phyloP scores from a whole-genome alignment of 2,329 filamentous ascomycete species.

The Venturia carpophila region DNA sequence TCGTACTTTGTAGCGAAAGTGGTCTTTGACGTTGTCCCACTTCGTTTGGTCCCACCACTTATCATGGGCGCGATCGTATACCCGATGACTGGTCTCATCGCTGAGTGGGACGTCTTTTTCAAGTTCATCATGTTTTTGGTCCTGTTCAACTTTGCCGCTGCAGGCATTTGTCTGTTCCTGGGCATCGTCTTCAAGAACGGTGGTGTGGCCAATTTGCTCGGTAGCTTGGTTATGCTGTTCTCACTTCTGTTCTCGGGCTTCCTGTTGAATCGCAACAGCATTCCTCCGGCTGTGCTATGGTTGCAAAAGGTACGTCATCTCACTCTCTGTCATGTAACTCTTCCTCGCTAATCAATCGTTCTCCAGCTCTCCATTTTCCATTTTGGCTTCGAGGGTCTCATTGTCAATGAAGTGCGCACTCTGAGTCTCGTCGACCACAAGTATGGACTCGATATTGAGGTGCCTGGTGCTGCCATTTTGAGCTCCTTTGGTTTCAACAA shows the following conservation, averaged over 20 bases:
- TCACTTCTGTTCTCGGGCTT: slow-evolving; percentile 90
- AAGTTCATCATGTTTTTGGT: slow-evolving; percentile 88
- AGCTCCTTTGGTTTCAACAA: slow-evolving; percentile 94
- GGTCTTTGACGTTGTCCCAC: slow-evolving; percentile 92
- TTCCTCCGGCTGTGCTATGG: slow-evolving; percentile 79
- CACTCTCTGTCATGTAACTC: neutral
- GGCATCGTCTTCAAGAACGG: slow-evolving; percentile 90
- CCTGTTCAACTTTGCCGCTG: slow-evolving; percentile 90
- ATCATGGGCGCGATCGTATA: slow-evolving; percentile 95
- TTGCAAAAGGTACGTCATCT: slow-evolving; percentile 60
- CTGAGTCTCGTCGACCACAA: slow-evolving; percentile 87
- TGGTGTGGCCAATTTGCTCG: slow-evolving; percentile 86
- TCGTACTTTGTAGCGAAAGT: slow-evolving; percentile 95
- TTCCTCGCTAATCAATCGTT: slow-evolving; percentile 27
- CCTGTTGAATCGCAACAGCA: slow-evolving; percentile 88
- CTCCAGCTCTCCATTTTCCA: slow-evolving; percentile 84
- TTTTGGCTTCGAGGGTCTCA: slow-evolving; percentile 90
- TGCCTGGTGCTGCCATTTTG: slow-evolving; percentile 87
- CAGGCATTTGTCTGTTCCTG: slow-evolving; percentile 90
- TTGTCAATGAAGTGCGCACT: slow-evolving; percentile 92
- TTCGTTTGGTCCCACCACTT: slow-evolving; percentile 89
- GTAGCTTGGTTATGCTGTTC: slow-evolving; percentile 95
- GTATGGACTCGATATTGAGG: slow-evolving; percentile 92
- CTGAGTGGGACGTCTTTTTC: slow-evolving; percentile 75
- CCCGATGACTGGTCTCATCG: slow-evolving; percentile 89